Percentiles rank a stretch among this genome's conserved stretches.
Evolutionary conservation across 2,329 filamentous ascomycete species (phyloP).

Genomic region (Nemania abortiva): DNA sequence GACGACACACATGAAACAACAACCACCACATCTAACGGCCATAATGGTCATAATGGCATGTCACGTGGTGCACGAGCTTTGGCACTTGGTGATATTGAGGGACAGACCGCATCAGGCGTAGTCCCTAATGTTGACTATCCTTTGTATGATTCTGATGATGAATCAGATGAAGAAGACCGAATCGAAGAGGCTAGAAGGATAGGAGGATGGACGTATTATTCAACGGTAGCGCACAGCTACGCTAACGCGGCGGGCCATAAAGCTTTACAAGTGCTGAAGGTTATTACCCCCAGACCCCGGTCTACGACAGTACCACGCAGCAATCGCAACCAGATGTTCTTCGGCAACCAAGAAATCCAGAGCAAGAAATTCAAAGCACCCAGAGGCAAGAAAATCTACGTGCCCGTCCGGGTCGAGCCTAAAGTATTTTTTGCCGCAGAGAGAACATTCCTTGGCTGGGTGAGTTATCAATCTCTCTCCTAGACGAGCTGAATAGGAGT

Average conservation of each 20-base stretch:
- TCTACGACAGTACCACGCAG: conserved; percentile 68
- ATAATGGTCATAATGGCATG: conserved; percentile 36
- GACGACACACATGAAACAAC: conserved; percentile 59
- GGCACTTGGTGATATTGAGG: conserved; percentile 75
- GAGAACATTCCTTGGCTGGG: conserved; percentile 94
- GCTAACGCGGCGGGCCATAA: conserved; percentile 58
- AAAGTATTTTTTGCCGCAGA: conserved; percentile 98
- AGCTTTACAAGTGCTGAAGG: conserved; percentile 59
- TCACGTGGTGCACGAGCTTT: conserved; percentile 42
- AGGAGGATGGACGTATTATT: conserved; percentile 82
- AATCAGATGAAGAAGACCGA: conserved; percentile 79
- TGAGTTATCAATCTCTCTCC: conserved; percentile 57
- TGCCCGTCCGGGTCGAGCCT: conserved; percentile 93
- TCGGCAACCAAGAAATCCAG: conserved; percentile 67
- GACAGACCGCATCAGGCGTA: conserved; percentile 76
- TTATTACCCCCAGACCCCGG: conserved; percentile 67
- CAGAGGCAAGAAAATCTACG: conserved; percentile 91
- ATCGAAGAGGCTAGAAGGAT: conserved; percentile 81
- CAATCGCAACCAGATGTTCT: conserved; percentile 65
- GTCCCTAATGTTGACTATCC: conserved; percentile 78
- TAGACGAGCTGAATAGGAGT: background rate
- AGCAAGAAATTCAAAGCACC: conserved; percentile 76
- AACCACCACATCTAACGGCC: conserved; percentile 30
- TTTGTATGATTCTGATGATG: conserved; percentile 91
- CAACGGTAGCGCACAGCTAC: conserved; percentile 66